phyloP scores from a whole-genome alignment of 208 protist species.

The Borovskyia barvae region DNA sequence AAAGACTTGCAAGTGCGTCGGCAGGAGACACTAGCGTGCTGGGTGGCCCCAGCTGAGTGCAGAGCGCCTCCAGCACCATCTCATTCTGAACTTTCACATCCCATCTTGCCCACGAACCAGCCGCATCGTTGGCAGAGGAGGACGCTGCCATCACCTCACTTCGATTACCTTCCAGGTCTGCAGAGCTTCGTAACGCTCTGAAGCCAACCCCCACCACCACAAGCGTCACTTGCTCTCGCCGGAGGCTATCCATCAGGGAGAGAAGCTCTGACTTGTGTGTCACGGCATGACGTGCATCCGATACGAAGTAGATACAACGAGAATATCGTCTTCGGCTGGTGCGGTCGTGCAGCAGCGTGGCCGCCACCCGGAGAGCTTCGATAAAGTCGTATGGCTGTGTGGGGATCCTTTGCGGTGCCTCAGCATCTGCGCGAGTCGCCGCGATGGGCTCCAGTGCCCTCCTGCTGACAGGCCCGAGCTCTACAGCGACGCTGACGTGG shows the following conservation, averaged over 20 bases:
- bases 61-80: conserved; percentile 55
- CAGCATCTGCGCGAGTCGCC: not conserved
- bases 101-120: conserved; percentile 8
- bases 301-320: conserved; percentile 87
- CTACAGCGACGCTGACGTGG: conserved; percentile 10
- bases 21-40: conserved; percentile 46
- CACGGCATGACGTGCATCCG: conserved; percentile 73
- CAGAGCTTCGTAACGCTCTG: too few relatives aligned
- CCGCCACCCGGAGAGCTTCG: conserved; percentile 81
- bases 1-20: conserved; percentile 38
- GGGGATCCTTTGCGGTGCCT: not conserved
- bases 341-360: conserved; percentile 62
- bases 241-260: conserved; percentile 40
- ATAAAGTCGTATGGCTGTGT: conserved; percentile 51
- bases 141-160: not conserved
- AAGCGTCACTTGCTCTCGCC: conserved; percentile 45
- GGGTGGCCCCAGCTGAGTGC: conserved; percentile 18
- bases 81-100: conserved; percentile 60
- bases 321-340: conserved; percentile 45
- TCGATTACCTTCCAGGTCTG: conserved; percentile 10
- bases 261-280: conserved; percentile 59
- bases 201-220: conserved; percentile 83
- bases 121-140: not conserved
- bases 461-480: conserved; percentile 5
- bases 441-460: conserved; percentile 5